Conservation (phyloP, 371 early-diverging fungal species). For the Vairimorpha apis region DNA sequence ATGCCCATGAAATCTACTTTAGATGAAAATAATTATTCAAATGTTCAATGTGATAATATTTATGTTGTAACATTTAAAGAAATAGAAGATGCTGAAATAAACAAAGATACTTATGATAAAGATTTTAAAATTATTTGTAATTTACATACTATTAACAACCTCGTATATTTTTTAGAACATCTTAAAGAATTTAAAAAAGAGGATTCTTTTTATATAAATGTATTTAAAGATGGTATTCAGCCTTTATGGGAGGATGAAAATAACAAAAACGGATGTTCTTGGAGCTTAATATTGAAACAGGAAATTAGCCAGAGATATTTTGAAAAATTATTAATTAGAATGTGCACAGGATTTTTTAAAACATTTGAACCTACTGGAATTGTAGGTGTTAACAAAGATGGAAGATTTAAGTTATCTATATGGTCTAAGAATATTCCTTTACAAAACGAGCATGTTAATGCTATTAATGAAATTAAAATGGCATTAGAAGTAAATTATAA, state of each 20-base stretch:
- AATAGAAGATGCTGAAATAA: conserved; percentile 17
- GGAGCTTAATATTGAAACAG: conserved; percentile 56
- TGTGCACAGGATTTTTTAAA: conserved; percentile 46
- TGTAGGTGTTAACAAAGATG: conserved; percentile 52
- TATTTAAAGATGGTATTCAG: conserved; percentile 61
- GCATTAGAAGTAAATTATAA: conserved; percentile 51
- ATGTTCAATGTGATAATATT: conserved; percentile 4
- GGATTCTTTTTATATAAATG: conserved; percentile 53
- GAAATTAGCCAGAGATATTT: conserved; percentile 55
- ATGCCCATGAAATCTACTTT: no score
- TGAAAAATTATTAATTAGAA: conserved; percentile 53
- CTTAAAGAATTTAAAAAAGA: conserved; percentile 38
- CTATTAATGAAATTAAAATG: conserved; percentile 55
- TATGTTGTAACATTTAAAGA: conserved; percentile 36
- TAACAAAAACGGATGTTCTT: conserved; percentile 62
- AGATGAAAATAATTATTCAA: no score
- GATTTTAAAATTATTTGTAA: conserved; percentile 50
- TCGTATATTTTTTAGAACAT: conserved; percentile 40
- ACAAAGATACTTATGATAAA: conserved; percentile 42
- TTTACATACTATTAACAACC: conserved; percentile 29
- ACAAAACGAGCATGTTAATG: conserved; percentile 24
- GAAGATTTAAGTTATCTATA: conserved; percentile 55
- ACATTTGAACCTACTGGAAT: conserved; percentile 61
- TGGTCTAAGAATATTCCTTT: conserved; percentile 56
- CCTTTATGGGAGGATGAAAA: conserved; percentile 63